Base-by-base conservation (phyloP, 495 filamentous ascomycete species). In the Penicillium steckii region DNA sequence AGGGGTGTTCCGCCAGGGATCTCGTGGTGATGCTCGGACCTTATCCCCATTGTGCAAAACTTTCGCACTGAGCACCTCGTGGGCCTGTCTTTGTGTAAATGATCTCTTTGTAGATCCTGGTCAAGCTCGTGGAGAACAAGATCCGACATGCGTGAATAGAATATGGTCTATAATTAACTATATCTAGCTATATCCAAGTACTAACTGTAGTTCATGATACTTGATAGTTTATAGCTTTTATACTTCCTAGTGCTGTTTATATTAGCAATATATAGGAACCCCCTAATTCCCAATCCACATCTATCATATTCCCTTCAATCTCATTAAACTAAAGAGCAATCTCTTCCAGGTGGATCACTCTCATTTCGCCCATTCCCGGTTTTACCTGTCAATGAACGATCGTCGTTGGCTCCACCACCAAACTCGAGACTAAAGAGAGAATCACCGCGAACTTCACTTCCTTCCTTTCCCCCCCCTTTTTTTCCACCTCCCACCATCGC, bases 341-440 rank as follows among this genome's bases (percentile, higher is more conserved):
- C 32, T n/a, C 9, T 15, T 26, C 15, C 5, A 29, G 41, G 42
- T 27, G 44, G 44, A 46, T 52, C 42, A 33, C 23, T 29, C 37
- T 44, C 10, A 43, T 42, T 46, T 47, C 53, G n/a, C 32, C 40
- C 42, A 23, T 46, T 46, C 50, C 15, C n/a, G 26, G 44, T 43
- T 47, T 52, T 42, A 46, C 47, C 52, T 56, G 52, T 56, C 52
- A 56, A 38, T 46, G n/a, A 40, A 30, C 23, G 57, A 60, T 60
- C 57, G 49, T 53, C 41, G 7, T 17, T 30, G 56, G 53, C 44
- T 55, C 57, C 52, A 55, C 57, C 44, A 10, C 25, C 17, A 25
- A 50, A 50, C 15, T 42, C 40, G 37, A 48, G 22, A 47, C 44
- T 53, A 40, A 45, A 43, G 23, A 53, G 42, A 46, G 25, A 50